phyloP scores from a whole-genome alignment of 2,329 filamentous ascomycete species.

The Neofusicoccum cordaticola region DNA sequence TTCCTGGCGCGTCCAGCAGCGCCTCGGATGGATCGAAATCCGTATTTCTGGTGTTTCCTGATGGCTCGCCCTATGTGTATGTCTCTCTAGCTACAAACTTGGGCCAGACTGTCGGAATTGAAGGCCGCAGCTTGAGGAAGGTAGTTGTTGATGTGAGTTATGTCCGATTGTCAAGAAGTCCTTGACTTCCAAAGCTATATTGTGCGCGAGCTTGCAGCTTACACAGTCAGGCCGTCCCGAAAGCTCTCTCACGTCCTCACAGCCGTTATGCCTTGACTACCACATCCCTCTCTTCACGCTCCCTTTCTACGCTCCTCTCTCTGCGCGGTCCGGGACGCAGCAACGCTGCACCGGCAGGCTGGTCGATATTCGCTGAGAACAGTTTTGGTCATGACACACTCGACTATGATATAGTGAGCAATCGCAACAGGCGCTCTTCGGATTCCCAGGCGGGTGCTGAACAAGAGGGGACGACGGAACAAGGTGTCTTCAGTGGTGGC shows the following conservation, averaged over 20 bases:
- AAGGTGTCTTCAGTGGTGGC: background rate
- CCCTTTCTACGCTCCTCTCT: conserved; percentile 66
- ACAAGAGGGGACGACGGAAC: background rate
- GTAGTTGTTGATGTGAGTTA: conserved; percentile 60
- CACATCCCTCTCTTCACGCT: conserved; percentile 68
- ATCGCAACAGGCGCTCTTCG: background rate
- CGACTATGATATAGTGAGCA: conserved; percentile 32
- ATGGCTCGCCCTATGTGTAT: conserved; percentile 74
- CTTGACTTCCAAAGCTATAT: background rate
- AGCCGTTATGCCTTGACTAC: conserved; percentile 67
- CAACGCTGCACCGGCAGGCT: conserved; percentile 73
- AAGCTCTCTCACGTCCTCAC: conserved; percentile 73
- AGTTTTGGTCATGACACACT: conserved; percentile 50
- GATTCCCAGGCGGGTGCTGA: background rate
- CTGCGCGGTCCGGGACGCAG: conserved; percentile 67
- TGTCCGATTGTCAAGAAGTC: background rate
- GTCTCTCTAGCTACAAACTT: conserved; percentile 49
- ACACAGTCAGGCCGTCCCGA: conserved; percentile 63
- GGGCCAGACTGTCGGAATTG: conserved; percentile 33
- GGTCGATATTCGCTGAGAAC: conserved; percentile 73
- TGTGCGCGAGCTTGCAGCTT: background rate
- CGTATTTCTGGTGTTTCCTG: conserved; percentile 78
- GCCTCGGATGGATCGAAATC: conserved; percentile 62
- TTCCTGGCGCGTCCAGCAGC: conserved; percentile 19
- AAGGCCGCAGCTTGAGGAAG: conserved; percentile 59